These are phyloP conservation scores for Nicotiana noctiflora DNA, from an alignment of 257 asterid genomes.

Conservation along the genomic window DNA sequence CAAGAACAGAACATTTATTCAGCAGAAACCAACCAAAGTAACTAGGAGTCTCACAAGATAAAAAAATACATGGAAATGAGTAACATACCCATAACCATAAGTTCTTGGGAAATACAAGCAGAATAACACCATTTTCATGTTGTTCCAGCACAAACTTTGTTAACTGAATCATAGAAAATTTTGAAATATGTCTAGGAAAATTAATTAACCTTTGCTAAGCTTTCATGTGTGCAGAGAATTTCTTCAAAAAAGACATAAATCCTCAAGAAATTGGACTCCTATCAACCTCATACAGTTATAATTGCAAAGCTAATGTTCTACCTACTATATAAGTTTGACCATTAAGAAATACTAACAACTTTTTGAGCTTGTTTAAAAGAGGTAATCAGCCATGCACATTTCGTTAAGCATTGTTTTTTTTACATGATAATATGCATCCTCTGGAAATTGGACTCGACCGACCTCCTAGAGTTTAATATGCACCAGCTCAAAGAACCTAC, in stretches of 20 bases:
- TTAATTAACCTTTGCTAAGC: background rate
- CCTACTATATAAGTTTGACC: background rate
- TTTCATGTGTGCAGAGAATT: background rate
- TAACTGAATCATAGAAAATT: background rate
- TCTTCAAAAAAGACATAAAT: background rate
- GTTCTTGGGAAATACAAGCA: background rate
- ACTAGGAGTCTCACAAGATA: background rate
- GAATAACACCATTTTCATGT: background rate
- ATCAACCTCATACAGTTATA: background rate
- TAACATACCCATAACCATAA: background rate
- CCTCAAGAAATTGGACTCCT: background rate
- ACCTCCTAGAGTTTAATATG: background rate
- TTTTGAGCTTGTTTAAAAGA: background rate
- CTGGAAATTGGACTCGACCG: background rate
- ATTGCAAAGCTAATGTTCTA: background rate
- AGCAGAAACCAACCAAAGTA: background rate
- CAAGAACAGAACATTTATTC: background rate
- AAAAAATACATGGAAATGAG: background rate
- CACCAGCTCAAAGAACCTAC: conserved; percentile 23
- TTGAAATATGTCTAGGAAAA: background rate
- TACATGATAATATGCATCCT: background rate
- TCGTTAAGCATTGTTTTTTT: background rate
- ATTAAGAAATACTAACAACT: background rate
- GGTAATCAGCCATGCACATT: background rate
- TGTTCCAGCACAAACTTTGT: background rate